These are phyloP conservation scores for Gynostemma pentaphyllum DNA, from an alignment of 306 rosid genomes.

Conservation along the genomic window DNA sequence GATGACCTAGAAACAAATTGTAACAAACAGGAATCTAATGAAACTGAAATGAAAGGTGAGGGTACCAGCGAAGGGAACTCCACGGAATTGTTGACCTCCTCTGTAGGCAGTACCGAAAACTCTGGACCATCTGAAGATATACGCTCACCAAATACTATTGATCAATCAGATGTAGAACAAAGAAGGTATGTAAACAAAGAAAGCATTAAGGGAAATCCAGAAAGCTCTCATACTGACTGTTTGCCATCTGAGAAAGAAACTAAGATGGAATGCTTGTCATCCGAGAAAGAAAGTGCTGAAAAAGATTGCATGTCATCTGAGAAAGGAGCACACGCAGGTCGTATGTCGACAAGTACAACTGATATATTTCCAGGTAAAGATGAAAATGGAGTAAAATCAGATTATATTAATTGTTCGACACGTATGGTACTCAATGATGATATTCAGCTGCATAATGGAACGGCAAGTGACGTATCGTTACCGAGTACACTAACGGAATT, in stretches of 20 bases:
- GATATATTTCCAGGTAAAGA: constrained; percentile 16
- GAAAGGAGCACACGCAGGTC: constrained; percentile 16
- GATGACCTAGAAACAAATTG: constrained; percentile 20
- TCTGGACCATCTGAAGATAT: constrained; percentile 29
- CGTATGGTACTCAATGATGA: constrained; percentile 16
- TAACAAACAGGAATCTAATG: constrained; percentile 16
- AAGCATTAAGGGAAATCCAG: constrained; percentile 12
- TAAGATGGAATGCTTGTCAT: not conserved
- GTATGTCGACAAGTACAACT: constrained; percentile 15
- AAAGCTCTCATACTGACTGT: not conserved
- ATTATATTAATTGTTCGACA: not conserved
- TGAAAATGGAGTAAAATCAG: constrained; percentile 20
- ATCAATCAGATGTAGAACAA: constrained; percentile 25
- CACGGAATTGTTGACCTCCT: constrained; percentile 17
- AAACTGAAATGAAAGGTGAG: constrained; percentile 20
- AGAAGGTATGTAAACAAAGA: constrained; percentile 20
- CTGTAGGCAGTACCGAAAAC: constrained; percentile 21
- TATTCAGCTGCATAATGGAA: constrained; percentile 11
- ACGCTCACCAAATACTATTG: constrained; percentile 21
- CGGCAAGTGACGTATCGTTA: constrained; percentile 24
- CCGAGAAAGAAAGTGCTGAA: not conserved
- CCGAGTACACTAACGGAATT: constrained; percentile 18
- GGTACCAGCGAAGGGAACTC: constrained; percentile 19
- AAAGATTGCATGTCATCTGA: not conserved
- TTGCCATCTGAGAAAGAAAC: not conserved